These are phyloP conservation scores for Phytophthora sp. DNA, from an alignment of 352 stramenopile genomes.

Conservation along the genomic window DNA sequence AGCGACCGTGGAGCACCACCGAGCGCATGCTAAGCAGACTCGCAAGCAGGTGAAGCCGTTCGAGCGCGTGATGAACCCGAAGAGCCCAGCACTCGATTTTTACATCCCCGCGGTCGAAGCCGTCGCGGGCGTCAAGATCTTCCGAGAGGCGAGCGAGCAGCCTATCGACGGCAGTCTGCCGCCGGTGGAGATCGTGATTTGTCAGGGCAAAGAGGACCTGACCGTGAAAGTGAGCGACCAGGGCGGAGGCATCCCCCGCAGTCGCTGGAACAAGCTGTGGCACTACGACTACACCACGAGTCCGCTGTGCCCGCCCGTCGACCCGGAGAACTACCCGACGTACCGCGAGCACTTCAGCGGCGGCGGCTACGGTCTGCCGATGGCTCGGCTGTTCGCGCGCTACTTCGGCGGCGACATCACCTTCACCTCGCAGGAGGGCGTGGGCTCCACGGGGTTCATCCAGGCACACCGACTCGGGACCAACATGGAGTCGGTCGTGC, in stretches of 20 bases:
- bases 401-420: constrained; percentile 99
- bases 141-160: constrained; percentile 58
- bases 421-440: constrained; percentile 98
- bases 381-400: constrained; percentile 91
- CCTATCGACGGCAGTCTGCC: constrained; percentile 57
- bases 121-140: constrained; percentile 59
- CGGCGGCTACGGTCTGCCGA: constrained; percentile 69
- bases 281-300: constrained; percentile 15
- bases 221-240: constrained; percentile 47
- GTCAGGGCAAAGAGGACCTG: constrained; percentile 92
- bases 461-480: constrained; percentile 58
- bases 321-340: constrained; percentile 9
- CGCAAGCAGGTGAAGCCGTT: constrained; percentile 39
- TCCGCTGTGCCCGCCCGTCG: neutral
- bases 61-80: constrained; percentile 61
- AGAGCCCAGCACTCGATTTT: constrained; percentile 63
- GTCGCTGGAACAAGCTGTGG: constrained; percentile 8
- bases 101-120: constrained; percentile 59
- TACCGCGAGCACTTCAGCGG: constrained; percentile 10
- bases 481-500: constrained; percentile 14
- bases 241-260: constrained; percentile 1
- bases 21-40: constrained; percentile 42
- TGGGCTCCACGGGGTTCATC: constrained; percentile 92
- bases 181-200: constrained; percentile 97
- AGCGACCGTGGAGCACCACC: constrained; percentile 94